Percentiles rank a stretch among this genome's conserved stretches.
Conservation (phyloP, 352 stramenopile genomes). For the Pythium sukuiense region DNA sequence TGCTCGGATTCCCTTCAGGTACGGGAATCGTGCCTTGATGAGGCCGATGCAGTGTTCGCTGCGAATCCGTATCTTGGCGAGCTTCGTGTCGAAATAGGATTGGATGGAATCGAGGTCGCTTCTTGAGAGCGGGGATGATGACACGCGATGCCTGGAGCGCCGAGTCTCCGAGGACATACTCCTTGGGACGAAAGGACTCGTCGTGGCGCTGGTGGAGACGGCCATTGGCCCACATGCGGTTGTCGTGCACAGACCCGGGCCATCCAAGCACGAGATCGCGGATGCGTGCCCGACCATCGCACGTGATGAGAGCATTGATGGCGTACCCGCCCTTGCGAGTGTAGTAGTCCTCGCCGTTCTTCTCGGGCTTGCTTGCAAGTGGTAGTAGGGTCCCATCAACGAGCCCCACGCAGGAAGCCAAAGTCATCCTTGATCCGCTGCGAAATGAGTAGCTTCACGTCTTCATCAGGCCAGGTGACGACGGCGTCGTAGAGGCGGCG, state of each 20-base stretch:
- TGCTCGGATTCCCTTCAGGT: constrained; percentile 28
- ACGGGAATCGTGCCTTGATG: constrained; percentile 29
- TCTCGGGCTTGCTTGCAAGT: constrained; percentile 23
- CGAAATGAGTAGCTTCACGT: too few relatives aligned
- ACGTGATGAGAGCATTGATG: constrained; percentile 26
- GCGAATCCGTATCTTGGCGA: constrained; percentile 25
- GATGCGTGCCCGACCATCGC: constrained; percentile 26
- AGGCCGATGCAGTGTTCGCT: constrained; percentile 28
- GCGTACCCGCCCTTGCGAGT: constrained; percentile 30
- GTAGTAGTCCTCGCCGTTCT: constrained; percentile 35
- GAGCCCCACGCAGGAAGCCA: too few relatives aligned
- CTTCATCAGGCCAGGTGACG: too few relatives aligned
- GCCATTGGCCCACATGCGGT: constrained; percentile 30
- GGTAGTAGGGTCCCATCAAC: too few relatives aligned
- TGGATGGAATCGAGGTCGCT: constrained; percentile 1
- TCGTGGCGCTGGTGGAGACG: neutral
- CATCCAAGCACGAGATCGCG: constrained; percentile 29
- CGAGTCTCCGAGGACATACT: constrained; percentile 35
- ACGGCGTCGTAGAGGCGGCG: too few relatives aligned
- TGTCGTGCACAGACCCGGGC: constrained; percentile 33
- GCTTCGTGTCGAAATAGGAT: constrained; percentile 25
- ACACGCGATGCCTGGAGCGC: constrained; percentile 27
- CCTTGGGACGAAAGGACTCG: constrained; percentile 9
- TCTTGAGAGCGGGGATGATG: constrained; percentile 28
- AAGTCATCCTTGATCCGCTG: too few relatives aligned